Evolutionary conservation across 441 rosid genomes (phyloP), one percentile per base, ranked within the genome.

Genomic region (Croton laevigatus): DNA sequence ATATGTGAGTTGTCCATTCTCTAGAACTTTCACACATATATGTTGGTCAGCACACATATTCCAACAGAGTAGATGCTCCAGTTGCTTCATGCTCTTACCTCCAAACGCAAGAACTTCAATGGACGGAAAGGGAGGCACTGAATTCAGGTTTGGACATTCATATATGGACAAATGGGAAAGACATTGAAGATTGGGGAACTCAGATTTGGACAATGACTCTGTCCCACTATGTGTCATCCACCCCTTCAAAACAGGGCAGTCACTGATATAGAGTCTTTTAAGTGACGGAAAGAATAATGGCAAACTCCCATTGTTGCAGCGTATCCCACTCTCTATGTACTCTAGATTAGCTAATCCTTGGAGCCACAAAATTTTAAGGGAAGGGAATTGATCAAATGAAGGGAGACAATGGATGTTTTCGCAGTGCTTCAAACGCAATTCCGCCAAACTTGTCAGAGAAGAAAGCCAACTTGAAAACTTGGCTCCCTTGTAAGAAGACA

Each of bases 401-500:
- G 60, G 37, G 37, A 57, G 38, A 12, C 4, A 3, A 16, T 57
- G 37, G 5, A 19, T 27, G 0, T n/a, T 17, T 52, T 5, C 0
- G 55, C 72, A 67, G 7, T 23, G 0, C 3, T 0, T 0, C 12
- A 76, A 3, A 1, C 5, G 0, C 38, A 77, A 16, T 3, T 4
- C 17, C 2, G 65, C 69, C 2, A 80, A 59, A 71, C 69, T 71
- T 4, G 46, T 62, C 22, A 65, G 49, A 7, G 62, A 70, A 14
- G 75, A 75, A 14, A 66, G 13, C 75, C 78, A 76, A 0, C 37
- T 32, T 1, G 78, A 60, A 49, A 70, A 58, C 19, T 10, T 61
- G 22, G 11, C 12, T 16, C 75, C 75, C 34, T 57, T 40, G 12
- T 57, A 72, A 1, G 12, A 2, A 0, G 0, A 0, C 52, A 70